Evolutionary conservation across 2,329 filamentous ascomycete genomes (phyloP), one percentile per base, ranked within the genome.

Genomic region (Microsporum canis): DNA sequence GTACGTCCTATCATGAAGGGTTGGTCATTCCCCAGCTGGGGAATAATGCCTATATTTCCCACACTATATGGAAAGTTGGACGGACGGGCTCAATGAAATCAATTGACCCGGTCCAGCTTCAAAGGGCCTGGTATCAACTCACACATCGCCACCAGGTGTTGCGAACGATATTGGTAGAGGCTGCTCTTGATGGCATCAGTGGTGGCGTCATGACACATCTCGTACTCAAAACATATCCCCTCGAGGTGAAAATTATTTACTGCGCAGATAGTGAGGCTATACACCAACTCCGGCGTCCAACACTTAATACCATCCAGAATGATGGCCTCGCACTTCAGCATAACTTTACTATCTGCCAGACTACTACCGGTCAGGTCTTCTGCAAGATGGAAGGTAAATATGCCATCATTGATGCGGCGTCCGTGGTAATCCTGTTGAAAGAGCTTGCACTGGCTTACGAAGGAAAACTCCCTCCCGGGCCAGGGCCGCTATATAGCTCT

Each of bases 401-500:
- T 38, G 62, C 63, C 8, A 60, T 65, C 33, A 43, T 65, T 7
- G 63, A 65, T 45, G 63, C 62, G 23, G 45, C 58, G 33, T 65
- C 63, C 4, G 45, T 65, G 29, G 49, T 61, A 27, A 60, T 63
- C 4, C 10, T 43, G 1, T 6, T 43, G 2, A 43, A 43, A 43
- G 39, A 43, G 6, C 39, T 43, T 43, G 39, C n/a, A 6, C 3
- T 43, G 6, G 39, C 39, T 3, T 43, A 43, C 14, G 39, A 43
- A n/a, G 39, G n/a, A 5, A 43, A 43, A 6, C 39, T 43, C 7
- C 39, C 39, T 6, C 3, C n/a, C 14, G 17, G 39, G 39, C n/a
- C 43, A 27, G 58, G n/a, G n/a, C 47, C 60, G 3, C 27, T 27
- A 3, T 65, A 62, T 39, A 27, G 47, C 1, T 17, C 17, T 17